phyloP scores from a whole-genome alignment of 2,329 filamentous ascomycete genomes.

The Didymella lethalis region DNA sequence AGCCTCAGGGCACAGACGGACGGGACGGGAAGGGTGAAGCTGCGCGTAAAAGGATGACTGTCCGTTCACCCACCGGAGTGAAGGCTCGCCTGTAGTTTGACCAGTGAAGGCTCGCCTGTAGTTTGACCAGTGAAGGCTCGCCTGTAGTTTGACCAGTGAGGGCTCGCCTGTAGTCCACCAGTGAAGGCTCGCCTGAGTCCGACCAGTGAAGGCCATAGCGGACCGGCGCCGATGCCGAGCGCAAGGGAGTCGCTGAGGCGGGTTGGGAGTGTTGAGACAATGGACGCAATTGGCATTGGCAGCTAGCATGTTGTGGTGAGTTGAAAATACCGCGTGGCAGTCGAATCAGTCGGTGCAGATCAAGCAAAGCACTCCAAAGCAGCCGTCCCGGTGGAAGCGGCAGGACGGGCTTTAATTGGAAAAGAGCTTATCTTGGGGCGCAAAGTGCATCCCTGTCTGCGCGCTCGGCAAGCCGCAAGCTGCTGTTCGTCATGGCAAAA shows the following conservation, averaged over 20 bases:
- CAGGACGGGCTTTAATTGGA: slow-evolving; percentile 13
- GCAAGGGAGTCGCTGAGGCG: neutral
- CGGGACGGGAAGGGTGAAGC: slow-evolving; percentile 7
- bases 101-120: no score
- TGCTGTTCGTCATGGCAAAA: slow-evolving; percentile 39
- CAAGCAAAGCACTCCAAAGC: neutral
- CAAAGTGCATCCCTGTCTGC: slow-evolving; percentile 11
- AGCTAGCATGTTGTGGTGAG: neutral
- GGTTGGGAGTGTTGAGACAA: neutral
- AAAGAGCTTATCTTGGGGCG: slow-evolving; percentile 20
- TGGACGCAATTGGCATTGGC: neutral
- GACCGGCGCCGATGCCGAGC: slow-evolving; percentile 18
- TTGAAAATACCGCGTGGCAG: neutral
- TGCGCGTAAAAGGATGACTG: slow-evolving; percentile 12
- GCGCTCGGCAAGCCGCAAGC: slow-evolving; percentile 10
- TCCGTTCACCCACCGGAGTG: slow-evolving; percentile 8
- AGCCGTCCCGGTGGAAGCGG: slow-evolving; percentile 3
- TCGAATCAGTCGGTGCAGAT: neutral
- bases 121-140: neutral
- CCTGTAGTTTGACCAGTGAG: no score
- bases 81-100: slow-evolving; percentile 7
- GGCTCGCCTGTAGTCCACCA: slow-evolving; percentile 8
- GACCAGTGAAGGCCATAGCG: slow-evolving; percentile 5
- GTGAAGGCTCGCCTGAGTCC: slow-evolving; percentile 1
- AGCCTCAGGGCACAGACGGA: slow-evolving; percentile 10